Evolutionary conservation across 768 basidiomycete species (phyloP), one percentile per base, ranked within the genome.

Genomic region (Candolleomyces eurysporus): DNA sequence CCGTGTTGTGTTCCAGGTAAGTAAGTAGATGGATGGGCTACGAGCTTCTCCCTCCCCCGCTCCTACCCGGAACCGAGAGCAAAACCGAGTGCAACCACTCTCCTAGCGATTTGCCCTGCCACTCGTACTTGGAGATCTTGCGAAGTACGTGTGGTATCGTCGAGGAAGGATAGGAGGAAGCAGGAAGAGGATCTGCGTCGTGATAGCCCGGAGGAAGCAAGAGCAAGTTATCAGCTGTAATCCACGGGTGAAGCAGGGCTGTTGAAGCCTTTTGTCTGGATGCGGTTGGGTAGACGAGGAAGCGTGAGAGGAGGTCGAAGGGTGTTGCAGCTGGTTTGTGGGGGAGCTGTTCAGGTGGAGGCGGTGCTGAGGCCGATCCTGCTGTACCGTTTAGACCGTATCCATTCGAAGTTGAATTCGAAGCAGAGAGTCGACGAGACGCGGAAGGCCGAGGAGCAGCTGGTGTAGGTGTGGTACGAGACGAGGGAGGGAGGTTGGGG

Each of bases 201-300:
- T 21, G 7, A 26, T 21, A 51, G 16, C 21, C 61, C 48, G 64
- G 26, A 61, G 61, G 85, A 11, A 86, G 61, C 16, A 86, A 69
- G 31, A 87, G 62, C 1, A 71, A 71, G 0, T 66, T 68, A 1
- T 64, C 63, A 57, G 48, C 60, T 7, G 65, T 66, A 65, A 92
- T 83, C 83, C 87, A 90, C 0, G 82, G 78, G 65, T 92, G 89
- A 1, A 43, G 62, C 9, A 89, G 71, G 0, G 89, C 89, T 11
- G 79, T 76, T 0, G 64, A 62, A 0, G 88, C 83, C 0, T 62
- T 63, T 1, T 91, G 66, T 7, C 91, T 80, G 3, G 69, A 64
- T 1, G 75, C 63, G 0, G 85, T 82, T 1, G 87, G 83, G 64
- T 91, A 92, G 3, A 80, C 75, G 14, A 92, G 79, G 51, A 92